Conservation (phyloP, 1,284 basidiomycete genomes). For the Schizopora paradoxa region DNA sequence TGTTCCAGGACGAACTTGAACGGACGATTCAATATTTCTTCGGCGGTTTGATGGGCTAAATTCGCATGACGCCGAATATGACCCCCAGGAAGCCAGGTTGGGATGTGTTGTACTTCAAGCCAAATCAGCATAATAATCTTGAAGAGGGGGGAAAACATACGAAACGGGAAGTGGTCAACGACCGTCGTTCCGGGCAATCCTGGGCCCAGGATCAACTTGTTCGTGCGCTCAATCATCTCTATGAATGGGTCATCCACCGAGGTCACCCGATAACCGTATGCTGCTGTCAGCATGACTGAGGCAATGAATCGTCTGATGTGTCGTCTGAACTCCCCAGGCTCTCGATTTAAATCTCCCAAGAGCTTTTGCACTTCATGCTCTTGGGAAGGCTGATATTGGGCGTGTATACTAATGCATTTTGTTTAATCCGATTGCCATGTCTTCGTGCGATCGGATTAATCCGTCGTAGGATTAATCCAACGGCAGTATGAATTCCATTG, state of each 20-base stretch:
- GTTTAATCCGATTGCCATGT: too few species aligned
- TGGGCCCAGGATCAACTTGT: not conserved
- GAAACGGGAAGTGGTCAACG: slow-evolving; percentile 25
- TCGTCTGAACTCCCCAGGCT: slow-evolving; percentile 2
- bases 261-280: slow-evolving; percentile 11
- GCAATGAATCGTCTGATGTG: slow-evolving; percentile 8
- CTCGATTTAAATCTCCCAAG: slow-evolving; percentile 3
- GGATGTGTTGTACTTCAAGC: slow-evolving; percentile 8
- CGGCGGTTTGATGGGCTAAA: not conserved
- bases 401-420: too few species aligned
- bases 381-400: not conserved
- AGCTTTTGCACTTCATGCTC: not conserved
- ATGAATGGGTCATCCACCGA: slow-evolving; percentile 31
- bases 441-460: too few species aligned
- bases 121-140: not conserved
- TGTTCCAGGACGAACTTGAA: slow-evolving; percentile 8
- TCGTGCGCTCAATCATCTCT: slow-evolving; percentile 4
- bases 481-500: too few species aligned
- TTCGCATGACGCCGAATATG: not conserved
- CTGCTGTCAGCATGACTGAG: slow-evolving; percentile 8
- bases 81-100: slow-evolving; percentile 11
- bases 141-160: slow-evolving; percentile 6
- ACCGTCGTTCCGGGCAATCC: slow-evolving; percentile 20
- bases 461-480: too few species aligned
- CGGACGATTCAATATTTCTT: not conserved